Evolutionary conservation across 257 asterid species (phyloP).

Genomic region (Solanum pinnatisectum): DNA sequence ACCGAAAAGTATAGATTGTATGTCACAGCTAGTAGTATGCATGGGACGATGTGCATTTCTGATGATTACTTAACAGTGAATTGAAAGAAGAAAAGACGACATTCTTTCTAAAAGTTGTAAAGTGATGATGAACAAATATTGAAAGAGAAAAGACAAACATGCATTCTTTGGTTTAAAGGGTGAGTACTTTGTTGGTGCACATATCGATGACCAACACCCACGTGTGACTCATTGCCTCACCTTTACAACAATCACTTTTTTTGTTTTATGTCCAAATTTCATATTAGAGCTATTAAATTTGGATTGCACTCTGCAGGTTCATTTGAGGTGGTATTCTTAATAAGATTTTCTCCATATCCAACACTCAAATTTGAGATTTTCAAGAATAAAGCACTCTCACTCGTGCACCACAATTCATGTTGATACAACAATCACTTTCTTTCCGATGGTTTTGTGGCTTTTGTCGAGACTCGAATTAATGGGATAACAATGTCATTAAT

Average conservation of each 20-base stretch:
- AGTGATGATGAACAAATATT: slow-evolving; percentile 7
- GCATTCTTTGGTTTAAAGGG: neutral
- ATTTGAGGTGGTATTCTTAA: too few species aligned
- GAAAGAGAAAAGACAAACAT: neutral
- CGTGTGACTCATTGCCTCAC: neutral
- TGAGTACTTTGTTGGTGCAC: neutral
- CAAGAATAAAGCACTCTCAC: too few species aligned
- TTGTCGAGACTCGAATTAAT: neutral
- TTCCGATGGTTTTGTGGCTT: neutral
- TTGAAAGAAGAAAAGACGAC: neutral
- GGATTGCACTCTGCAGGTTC: accelerated
- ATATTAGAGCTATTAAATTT: too few species aligned
- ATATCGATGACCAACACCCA: neutral
- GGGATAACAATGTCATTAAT: neutral
- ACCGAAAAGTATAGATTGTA: slow-evolving; percentile 15
- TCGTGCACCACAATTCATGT: accelerated
- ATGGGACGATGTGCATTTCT: slow-evolving; percentile 22
- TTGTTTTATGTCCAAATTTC: accelerated
- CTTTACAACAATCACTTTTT: neutral
- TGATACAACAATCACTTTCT: neutral
- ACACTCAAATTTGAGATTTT: too few species aligned
- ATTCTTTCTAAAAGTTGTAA: slow-evolving; percentile 15
- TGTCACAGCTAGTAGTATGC: slow-evolving; percentile 9
- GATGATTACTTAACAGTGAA: neutral
- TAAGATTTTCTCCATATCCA: accelerated